These are phyloP conservation scores for Schrenkiella parvula DNA, from an alignment of 345 rosid genomes.

Conservation along the genomic window DNA sequence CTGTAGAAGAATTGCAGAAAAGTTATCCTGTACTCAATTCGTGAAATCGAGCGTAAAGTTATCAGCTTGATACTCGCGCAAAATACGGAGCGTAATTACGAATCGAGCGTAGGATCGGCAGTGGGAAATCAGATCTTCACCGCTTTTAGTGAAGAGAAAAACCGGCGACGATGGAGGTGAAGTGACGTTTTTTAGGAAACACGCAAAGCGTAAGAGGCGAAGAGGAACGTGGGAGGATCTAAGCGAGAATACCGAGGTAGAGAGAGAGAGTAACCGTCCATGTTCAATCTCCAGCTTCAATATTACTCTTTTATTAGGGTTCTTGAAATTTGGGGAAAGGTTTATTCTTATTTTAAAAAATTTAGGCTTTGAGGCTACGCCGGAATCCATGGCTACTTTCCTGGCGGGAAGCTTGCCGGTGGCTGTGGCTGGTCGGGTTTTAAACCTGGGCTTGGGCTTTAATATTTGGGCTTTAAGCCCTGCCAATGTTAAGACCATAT, in stretches of 20 bases:
- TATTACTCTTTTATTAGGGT: neutral
- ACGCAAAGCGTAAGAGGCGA: slow-evolving; percentile 50
- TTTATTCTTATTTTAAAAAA: neutral
- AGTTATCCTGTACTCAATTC: neutral
- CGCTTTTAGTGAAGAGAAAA: slow-evolving; percentile 9
- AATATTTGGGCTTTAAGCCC: neutral
- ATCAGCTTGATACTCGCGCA: neutral
- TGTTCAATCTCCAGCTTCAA: slow-evolving; percentile 20
- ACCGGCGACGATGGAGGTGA: slow-evolving; percentile 27
- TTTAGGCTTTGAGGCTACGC: slow-evolving; percentile 4
- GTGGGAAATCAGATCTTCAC: slow-evolving; percentile 14
- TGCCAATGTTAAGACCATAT: neutral
- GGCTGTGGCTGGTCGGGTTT: neutral
- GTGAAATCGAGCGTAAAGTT: neutral
- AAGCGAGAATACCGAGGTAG: slow-evolving; percentile 30
- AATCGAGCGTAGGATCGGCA: neutral
- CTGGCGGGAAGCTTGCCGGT: slow-evolving; percentile 30
- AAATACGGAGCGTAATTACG: slow-evolving; percentile 13
- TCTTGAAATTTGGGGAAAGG: neutral
- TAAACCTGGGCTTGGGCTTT: neutral
- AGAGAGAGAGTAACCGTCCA: slow-evolving; percentile 30
- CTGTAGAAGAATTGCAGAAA: neutral
- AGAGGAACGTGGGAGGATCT: slow-evolving; percentile 28
- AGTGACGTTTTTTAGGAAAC: slow-evolving; percentile 34
- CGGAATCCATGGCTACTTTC: slow-evolving; percentile 31